Percentiles rank a stretch among this genome's conserved stretches.
Conservation (phyloP, 371 early-diverging fungal species). For the Dichotomocladium elegans region DNA sequence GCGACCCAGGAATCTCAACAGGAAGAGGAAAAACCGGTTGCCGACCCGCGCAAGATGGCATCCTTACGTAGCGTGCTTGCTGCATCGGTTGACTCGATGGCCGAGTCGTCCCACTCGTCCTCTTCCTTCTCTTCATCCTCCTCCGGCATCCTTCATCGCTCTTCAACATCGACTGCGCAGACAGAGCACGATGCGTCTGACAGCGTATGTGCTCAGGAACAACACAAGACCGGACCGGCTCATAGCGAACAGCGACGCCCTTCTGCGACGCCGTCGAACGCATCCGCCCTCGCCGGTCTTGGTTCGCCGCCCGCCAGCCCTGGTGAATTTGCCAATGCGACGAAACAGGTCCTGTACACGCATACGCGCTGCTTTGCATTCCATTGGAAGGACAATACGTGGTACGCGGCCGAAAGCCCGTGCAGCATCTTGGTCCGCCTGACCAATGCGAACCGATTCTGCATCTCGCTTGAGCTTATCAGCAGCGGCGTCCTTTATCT, state of each 20-base stretch:
- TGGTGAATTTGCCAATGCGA: conserved; percentile 18
- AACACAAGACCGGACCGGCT: too few species aligned
- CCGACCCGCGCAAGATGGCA: background rate
- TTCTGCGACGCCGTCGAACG: background rate
- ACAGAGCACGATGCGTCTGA: too few species aligned
- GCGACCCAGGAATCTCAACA: background rate
- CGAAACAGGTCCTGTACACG: conserved; percentile 28
- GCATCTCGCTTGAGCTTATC: conserved; percentile 34
- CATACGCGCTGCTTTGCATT: conserved; percentile 39
- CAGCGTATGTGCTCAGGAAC: background rate
- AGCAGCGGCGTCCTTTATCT: conserved; percentile 31
- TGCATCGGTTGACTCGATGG: conserved; percentile 2
- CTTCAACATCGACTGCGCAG: background rate
- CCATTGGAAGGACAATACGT: conserved; percentile 42
- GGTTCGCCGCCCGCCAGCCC: conserved; percentile 2
- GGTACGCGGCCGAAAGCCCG: conserved; percentile 39
- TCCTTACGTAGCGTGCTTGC: background rate
- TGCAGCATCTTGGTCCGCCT: conserved; percentile 33
- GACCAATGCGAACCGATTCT: conserved; percentile 27
- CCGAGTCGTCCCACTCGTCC: conserved; percentile 1
- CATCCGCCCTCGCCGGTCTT: background rate
- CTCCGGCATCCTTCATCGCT: too few species aligned
- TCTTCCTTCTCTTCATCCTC: background rate
- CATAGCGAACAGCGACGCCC: too few species aligned
- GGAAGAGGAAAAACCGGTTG: background rate